Percentiles rank a stretch among this genome's conserved stretches.
Evolutionary conservation across 371 early-diverging fungal species (phyloP).

Genomic region (Rhizopus stolonifer): DNA sequence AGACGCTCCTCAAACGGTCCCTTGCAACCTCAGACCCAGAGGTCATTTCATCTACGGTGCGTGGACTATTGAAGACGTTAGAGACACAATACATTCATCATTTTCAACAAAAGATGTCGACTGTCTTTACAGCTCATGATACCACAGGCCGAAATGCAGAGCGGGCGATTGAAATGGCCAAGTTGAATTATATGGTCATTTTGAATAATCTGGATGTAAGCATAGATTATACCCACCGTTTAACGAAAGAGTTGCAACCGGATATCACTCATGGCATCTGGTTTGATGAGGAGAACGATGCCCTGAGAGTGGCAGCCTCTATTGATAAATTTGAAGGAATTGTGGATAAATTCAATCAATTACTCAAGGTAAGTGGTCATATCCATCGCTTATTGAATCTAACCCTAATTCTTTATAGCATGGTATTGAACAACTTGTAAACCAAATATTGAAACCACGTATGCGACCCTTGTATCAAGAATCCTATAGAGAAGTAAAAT

Average conservation of each 20-base stretch:
- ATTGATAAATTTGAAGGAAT: constrained; percentile 57
- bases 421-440: constrained; percentile 78
- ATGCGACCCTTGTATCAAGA: constrained; percentile 78
- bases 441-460: constrained; percentile 77
- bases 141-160: constrained; percentile 34
- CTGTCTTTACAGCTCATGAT: constrained; percentile 54
- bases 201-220: constrained; percentile 86
- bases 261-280: constrained; percentile 50
- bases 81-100: constrained; percentile 66
- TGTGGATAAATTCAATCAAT: constrained; percentile 59
- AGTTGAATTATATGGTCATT: constrained; percentile 68
- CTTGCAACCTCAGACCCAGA: constrained; percentile 74
- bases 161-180: constrained; percentile 45
- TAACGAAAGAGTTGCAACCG: constrained; percentile 62
- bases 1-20: constrained; percentile 70
- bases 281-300: constrained; percentile 46
- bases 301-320: constrained; percentile 46
- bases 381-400: too few relatives aligned
- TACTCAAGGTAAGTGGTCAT: constrained; percentile 64
- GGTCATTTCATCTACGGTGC: constrained; percentile 62
- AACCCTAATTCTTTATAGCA: constrained; percentile 54
- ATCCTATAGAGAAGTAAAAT: constrained; percentile 81
- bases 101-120: constrained; percentile 61
- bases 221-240: constrained; percentile 68
- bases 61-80: constrained; percentile 56